Base-by-base conservation (phyloP, 2,329 filamentous ascomycete species). In the Aspergillus bombycis region DNA sequence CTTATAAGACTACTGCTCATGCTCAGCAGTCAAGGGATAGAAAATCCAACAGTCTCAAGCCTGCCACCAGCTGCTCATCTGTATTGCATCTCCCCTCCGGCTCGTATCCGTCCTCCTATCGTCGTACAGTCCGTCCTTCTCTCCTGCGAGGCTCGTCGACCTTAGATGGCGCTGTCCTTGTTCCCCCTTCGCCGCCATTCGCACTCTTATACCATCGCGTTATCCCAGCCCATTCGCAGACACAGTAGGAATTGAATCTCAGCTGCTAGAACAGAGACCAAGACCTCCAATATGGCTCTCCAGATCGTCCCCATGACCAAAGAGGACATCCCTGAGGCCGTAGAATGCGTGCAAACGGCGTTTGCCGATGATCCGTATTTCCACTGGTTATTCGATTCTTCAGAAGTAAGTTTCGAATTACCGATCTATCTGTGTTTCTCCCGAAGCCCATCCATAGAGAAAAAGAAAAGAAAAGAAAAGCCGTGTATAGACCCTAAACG, bases 321-420 rank as follows among this genome's bases (percentile, higher is more conserved):
- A 67, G 71, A 75, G 56, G 89, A 91, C 68, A 90, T 91, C 58
- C 83, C 88, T 30, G 86, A 84, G 9, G 87, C 87, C 26, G 85
- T 91, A 57, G 82, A 85, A 45, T 89, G 87, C 52, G 87, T 91
- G 55, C 89, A 91, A 70, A 80, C 85, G 69, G 88, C 88, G 0
- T 91, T 91, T 72, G 84, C 82, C 7, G 82, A 87, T 12, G 89
- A 91, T 69, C 89, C 89, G 0, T 91, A 90, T 71, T 88, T 88
- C 69, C 78, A 80, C 23, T 91, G 88, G 88, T 83, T 88, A 9
- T 91, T 87, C 64, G 79, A 89, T 70, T 80, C 82, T 50, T 76
- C 79, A 34, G 86, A 86, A 74, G 87, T 86, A 77, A 67, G 79
- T 76, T 8, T 21, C n/a, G 34, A 21, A 26, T 36, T 21, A 21